Evolutionary conservation across 2,329 filamentous ascomycete species (phyloP).

Genomic region (Colletotrichum trifolii): DNA sequence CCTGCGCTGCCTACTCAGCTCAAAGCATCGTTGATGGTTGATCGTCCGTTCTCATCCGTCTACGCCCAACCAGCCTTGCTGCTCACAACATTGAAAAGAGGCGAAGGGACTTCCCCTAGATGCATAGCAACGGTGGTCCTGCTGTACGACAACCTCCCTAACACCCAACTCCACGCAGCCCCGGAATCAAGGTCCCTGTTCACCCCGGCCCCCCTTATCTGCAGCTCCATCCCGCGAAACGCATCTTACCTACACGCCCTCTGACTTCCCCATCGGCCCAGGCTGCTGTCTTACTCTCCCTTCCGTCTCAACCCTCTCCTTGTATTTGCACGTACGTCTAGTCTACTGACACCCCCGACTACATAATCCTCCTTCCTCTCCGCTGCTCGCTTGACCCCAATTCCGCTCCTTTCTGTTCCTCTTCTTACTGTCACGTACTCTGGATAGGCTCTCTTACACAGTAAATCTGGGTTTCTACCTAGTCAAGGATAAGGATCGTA

Average conservation of each 20-base stretch:
- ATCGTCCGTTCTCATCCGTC: slow-evolving; percentile 10
- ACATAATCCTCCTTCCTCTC: slow-evolving; percentile 35
- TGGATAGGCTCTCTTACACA: slow-evolving; percentile 32
- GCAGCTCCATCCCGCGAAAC: slow-evolving; percentile 29
- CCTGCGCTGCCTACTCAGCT: not conserved
- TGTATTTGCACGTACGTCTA: not conserved
- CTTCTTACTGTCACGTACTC: slow-evolving; percentile 19
- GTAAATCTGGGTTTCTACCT: slow-evolving; percentile 28
- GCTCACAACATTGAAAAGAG: not conserved
- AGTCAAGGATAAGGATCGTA: slow-evolving; percentile 27
- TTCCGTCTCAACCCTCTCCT: slow-evolving; percentile 17
- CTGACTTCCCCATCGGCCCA: slow-evolving; percentile 18
- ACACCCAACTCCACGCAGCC: slow-evolving; percentile 16
- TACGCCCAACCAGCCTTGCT: not conserved
- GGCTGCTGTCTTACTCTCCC: slow-evolving; percentile 30
- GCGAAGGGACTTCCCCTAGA: not conserved
- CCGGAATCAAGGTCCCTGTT: slow-evolving; percentile 6
- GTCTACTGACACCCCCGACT: slow-evolving; percentile 23
- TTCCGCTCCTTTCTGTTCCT: slow-evolving; percentile 14
- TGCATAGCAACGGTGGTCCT: slow-evolving; percentile 5
- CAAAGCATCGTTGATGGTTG: not conserved
- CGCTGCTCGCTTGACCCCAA: not conserved
- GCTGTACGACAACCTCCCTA: slow-evolving; percentile 8
- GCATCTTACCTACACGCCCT: slow-evolving; percentile 23
- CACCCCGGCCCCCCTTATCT: slow-evolving; percentile 17